Evolutionary conservation across 108 stramenopile genomes (phyloP).

Genomic region (Fragilariopsis cylindrus): DNA sequence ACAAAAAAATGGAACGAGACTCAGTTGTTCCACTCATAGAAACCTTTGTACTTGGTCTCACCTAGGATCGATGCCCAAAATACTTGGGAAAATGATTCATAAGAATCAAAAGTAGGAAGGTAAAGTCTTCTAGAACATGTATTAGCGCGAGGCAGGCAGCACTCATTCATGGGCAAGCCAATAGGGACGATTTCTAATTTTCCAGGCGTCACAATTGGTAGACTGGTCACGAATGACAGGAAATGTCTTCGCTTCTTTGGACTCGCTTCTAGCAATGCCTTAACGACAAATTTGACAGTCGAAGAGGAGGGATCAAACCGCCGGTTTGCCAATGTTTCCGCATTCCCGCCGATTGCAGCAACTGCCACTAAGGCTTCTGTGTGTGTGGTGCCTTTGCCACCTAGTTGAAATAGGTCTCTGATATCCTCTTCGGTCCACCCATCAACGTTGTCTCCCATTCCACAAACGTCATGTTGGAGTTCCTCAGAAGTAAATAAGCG

Average conservation of each 20-base stretch:
- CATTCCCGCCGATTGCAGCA: conserved; percentile 59
- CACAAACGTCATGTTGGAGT: conserved; percentile 53
- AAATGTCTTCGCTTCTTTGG: conserved; percentile 49
- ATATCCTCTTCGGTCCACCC: conserved; percentile 47
- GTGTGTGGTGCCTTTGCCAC: conserved; percentile 44
- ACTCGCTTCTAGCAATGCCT: conserved; percentile 45
- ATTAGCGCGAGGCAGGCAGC: conserved; percentile 51
- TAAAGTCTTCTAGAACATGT: conserved; percentile 54
- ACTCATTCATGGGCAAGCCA: conserved; percentile 50
- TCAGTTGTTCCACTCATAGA: conserved; percentile 44
- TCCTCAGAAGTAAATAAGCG: conserved; percentile 46
- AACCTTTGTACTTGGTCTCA: conserved; percentile 53
- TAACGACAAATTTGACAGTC: conserved; percentile 45
- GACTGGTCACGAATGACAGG: conserved; percentile 51
- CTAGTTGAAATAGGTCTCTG: conserved; percentile 46
- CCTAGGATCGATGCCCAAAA: conserved; percentile 43
- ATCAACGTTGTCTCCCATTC: conserved; percentile 50
- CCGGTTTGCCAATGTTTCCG: conserved; percentile 38
- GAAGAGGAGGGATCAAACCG: conserved; percentile 49
- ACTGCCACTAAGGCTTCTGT: conserved; percentile 57
- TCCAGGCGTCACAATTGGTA: conserved; percentile 61
- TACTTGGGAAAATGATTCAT: conserved; percentile 42
- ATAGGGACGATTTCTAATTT: conserved; percentile 52
- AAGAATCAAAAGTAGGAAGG: conserved; percentile 50
- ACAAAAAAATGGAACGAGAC: too few species aligned